Evolutionary conservation across 495 filamentous ascomycete genomes (phyloP).

Genomic region (Lindgomyces ingoldianus): DNA sequence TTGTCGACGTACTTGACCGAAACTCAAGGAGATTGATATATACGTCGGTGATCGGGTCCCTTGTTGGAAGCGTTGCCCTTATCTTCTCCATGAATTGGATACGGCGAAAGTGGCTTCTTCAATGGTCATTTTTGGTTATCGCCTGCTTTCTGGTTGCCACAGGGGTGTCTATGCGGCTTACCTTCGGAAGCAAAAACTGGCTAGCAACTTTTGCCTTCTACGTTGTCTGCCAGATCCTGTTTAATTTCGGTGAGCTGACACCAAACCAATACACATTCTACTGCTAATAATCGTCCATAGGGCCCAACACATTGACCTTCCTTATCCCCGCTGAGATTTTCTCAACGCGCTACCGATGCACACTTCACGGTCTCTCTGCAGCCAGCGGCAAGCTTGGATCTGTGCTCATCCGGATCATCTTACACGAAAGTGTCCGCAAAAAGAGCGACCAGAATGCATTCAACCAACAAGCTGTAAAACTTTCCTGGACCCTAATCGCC

Average conservation of each 20-base stretch:
- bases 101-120: neutral
- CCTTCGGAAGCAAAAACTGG: constrained; percentile 22
- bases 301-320: constrained; percentile 27
- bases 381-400: constrained; percentile 50
- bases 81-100: neutral
- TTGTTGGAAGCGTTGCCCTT: neutral
- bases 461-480: constrained; percentile 42
- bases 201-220: constrained; percentile 56
- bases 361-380: constrained; percentile 50
- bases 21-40: neutral
- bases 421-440: constrained; percentile 4
- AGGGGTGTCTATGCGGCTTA: neutral
- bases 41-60: neutral
- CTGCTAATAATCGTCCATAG: neutral
- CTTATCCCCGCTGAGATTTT: constrained; percentile 47
- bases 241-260: constrained; percentile 56
- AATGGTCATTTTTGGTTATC: constrained; percentile 5
- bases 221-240: constrained; percentile 61
- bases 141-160: neutral
- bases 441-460: constrained; percentile 26
- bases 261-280: neutral
- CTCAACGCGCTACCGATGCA: constrained; percentile 46
- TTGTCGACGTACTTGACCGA: neutral
- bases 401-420: constrained; percentile 41
- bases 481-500: constrained; percentile 37